Evolutionary conservation across 2,329 filamentous ascomycete genomes (phyloP).

Genomic region (Exutisphaerella laricina): DNA sequence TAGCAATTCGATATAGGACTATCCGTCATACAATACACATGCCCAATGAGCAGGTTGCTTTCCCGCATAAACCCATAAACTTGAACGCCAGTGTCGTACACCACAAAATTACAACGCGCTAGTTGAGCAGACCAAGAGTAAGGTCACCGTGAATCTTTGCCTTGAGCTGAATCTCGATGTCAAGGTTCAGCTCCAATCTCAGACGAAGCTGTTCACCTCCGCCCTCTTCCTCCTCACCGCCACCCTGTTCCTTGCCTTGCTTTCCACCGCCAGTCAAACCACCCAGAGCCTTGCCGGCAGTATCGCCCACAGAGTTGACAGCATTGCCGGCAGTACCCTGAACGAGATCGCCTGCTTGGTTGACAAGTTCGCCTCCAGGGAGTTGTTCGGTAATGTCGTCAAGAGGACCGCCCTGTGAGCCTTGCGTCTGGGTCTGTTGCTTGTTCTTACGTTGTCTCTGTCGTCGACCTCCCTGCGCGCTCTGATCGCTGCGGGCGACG

Average conservation of each 20-base stretch:
- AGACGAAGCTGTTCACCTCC: constrained; percentile 51
- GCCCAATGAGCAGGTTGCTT: too few species aligned
- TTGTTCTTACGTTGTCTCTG: constrained; percentile 51
- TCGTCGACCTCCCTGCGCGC: constrained; percentile 49
- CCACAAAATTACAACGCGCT: constrained; percentile 7
- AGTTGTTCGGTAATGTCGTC: constrained; percentile 52
- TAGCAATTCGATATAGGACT: too few species aligned
- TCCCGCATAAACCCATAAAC: too few species aligned
- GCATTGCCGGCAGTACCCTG: constrained; percentile 49
- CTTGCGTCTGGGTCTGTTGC: constrained; percentile 37
- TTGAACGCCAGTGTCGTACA: too few species aligned
- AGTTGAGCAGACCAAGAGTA: constrained; percentile 49
- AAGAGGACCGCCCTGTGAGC: constrained; percentile 45
- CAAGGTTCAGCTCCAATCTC: constrained; percentile 55
- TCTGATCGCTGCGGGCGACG: constrained; percentile 50
- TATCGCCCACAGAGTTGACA: constrained; percentile 41
- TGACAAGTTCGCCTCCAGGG: constrained; percentile 48
- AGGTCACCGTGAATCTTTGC: constrained; percentile 61
- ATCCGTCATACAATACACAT: too few species aligned
- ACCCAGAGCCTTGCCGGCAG: constrained; percentile 43
- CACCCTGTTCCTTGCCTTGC: constrained; percentile 25
- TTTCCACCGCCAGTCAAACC: constrained; percentile 42
- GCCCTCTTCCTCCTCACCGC: constrained; percentile 34
- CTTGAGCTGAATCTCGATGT: constrained; percentile 59
- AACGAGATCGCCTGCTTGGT: constrained; percentile 52